Conservation (phyloP, 2,329 filamentous ascomycete genomes). For the Fusarium sp. region DNA sequence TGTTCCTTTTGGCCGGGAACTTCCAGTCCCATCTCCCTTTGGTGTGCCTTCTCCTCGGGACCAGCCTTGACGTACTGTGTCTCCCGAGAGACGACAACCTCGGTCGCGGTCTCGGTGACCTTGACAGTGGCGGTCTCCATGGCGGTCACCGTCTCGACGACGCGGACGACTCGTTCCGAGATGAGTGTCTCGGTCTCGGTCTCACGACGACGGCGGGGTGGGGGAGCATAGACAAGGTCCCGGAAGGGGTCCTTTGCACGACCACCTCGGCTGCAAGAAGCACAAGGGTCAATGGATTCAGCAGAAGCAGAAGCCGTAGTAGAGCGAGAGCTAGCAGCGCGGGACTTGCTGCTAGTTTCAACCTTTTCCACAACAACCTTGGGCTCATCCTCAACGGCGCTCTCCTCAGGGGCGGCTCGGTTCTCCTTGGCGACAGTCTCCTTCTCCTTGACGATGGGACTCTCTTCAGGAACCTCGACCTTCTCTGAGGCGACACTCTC, state of each 20-base stretch:
- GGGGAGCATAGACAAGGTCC: slow-evolving; percentile 1
- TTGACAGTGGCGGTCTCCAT: slow-evolving; percentile 46
- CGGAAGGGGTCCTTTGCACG: slow-evolving; percentile 1
- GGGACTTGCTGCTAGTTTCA: background rate
- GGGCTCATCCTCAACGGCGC: background rate
- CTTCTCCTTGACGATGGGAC: background rate
- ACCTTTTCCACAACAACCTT: background rate
- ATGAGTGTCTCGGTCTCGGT: slow-evolving; percentile 30
- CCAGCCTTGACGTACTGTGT: slow-evolving; percentile 19
- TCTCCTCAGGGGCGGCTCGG: background rate
- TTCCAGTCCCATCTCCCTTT: background rate
- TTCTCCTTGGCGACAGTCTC: background rate
- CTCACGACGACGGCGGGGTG: slow-evolving; percentile 39
- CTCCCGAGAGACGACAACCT: slow-evolving; percentile 28
- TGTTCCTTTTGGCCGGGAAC: background rate
- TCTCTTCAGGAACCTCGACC: background rate
- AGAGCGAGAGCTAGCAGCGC: background rate
- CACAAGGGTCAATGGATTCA: slow-evolving; percentile 36
- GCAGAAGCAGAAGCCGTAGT: background rate
- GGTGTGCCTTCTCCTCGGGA: slow-evolving; percentile 15
- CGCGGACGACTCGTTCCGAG: slow-evolving; percentile 42
- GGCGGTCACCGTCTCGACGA: slow-evolving; percentile 50
- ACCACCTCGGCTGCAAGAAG: slow-evolving; percentile 26
- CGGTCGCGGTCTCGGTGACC: slow-evolving; percentile 46
- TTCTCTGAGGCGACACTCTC: slow-evolving; percentile 18